Evolutionary conservation across 192 early-diverging fungal species (phyloP).

Genomic region (Glomus cerebriforme): DNA sequence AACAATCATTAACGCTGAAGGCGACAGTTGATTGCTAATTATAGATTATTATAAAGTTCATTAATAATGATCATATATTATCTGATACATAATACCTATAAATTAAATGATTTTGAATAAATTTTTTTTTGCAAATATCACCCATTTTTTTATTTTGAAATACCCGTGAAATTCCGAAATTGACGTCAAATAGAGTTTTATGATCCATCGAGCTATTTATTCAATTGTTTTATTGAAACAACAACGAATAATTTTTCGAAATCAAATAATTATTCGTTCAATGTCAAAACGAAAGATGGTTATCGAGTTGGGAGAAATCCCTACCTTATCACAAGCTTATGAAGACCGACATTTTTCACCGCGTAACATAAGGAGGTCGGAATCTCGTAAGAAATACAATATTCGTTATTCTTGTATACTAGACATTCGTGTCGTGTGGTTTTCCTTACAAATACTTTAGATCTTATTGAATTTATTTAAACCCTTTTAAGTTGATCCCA

Average conservation of each 20-base stretch:
- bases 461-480: background rate
- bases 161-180: too few species aligned
- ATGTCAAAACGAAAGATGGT: background rate
- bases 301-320: constrained; percentile 14
- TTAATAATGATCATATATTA: too few species aligned
- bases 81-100: too few species aligned
- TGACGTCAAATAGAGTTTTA: background rate
- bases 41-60: too few species aligned
- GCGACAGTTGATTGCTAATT: too few species aligned
- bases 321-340: constrained; percentile 7
- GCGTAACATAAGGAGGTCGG: background rate
- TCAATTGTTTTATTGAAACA: background rate
- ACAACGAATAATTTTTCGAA: background rate
- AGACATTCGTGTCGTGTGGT: too few species aligned
- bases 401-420: background rate
- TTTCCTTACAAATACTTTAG: background rate
- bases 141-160: too few species aligned
- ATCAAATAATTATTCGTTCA: background rate
- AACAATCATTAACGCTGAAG: too few species aligned
- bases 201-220: background rate
- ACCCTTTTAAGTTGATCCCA: background rate
- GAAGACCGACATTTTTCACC: background rate
- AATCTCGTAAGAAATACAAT: background rate
- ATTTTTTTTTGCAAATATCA: too few species aligned
- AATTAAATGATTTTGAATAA: too few species aligned